Conservation (phyloP, 2,329 filamentous ascomycete genomes). For the Trichoderma gracile region DNA sequence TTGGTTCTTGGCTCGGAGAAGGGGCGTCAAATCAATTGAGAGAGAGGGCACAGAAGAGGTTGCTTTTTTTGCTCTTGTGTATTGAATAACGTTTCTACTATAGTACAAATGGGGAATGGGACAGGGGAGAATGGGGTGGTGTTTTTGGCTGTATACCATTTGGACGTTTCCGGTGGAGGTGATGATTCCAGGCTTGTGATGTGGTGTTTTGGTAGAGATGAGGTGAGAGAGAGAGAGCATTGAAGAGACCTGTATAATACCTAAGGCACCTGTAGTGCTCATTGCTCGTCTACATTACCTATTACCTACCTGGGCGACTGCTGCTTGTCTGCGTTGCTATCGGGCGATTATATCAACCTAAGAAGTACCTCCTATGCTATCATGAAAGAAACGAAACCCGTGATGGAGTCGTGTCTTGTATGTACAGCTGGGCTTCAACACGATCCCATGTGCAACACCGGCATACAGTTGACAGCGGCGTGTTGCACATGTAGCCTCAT, state of each 20-base stretch:
- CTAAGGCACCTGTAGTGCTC: no score
- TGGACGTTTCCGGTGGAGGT: not conserved
- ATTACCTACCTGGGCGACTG: no score
- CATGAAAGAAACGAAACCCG: no score
- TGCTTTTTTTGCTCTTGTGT: conserved; percentile 9
- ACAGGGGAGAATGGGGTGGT: not conserved
- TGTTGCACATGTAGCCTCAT: no score
- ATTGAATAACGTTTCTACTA: conserved; percentile 13
- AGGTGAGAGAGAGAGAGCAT: not conserved
- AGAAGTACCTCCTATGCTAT: no score
- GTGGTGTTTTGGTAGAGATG: not conserved
- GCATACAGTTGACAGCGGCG: no score
- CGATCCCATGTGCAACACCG: no score
- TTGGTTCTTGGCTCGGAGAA: conserved; percentile 6
- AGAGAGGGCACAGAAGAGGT: not conserved
- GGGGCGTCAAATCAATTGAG: not conserved
- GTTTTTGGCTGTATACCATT: conserved; percentile 20
- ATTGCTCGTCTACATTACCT: no score
- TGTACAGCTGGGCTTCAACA: no score
- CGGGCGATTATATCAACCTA: no score
- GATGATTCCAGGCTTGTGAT: not conserved
- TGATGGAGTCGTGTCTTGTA: no score
- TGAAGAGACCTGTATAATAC: not conserved
- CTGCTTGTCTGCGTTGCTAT: no score
- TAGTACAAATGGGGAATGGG: not conserved